Conservation (phyloP, 352 stramenopile species). For the Elongisporangium prolatum region DNA sequence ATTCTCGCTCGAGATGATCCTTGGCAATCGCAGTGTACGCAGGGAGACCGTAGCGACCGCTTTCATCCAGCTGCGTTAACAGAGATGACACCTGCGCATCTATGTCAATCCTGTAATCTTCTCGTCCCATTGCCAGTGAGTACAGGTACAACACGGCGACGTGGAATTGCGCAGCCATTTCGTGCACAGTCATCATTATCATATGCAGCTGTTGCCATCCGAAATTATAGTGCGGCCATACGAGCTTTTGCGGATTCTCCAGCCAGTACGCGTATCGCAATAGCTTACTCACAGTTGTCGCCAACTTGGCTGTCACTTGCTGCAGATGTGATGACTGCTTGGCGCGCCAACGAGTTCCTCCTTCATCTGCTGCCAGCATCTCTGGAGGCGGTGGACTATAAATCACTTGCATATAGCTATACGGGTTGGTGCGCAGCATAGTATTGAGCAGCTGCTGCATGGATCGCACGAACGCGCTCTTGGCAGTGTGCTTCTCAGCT, state of each 20-base stretch:
- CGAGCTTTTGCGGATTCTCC: constrained; percentile 9
- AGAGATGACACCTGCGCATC: background rate
- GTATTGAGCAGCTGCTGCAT: constrained; percentile 29
- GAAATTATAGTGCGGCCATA: constrained; percentile 5
- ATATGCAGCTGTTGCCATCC: constrained; percentile 23
- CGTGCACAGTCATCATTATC: constrained; percentile 18
- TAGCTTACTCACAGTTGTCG: constrained; percentile 17
- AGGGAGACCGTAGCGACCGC: constrained; percentile 12
- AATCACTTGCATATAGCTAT: constrained; percentile 36
- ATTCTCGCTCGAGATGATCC: constrained; percentile 31
- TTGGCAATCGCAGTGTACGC: constrained; percentile 5
- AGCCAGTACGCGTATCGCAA: constrained; percentile 18
- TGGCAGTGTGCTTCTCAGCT: constrained; percentile 1
- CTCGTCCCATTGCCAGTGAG: constrained; percentile 32
- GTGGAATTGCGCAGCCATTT: constrained; percentile 34
- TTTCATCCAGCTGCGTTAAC: constrained; percentile 1
- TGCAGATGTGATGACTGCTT: constrained; percentile 14
- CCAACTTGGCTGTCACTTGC: constrained; percentile 17
- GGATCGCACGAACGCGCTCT: constrained; percentile 12
- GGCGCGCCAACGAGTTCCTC: constrained; percentile 11
- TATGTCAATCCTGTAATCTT: background rate
- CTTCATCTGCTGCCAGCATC: constrained; percentile 2
- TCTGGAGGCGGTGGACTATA: constrained; percentile 26
- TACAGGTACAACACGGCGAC: constrained; percentile 41
- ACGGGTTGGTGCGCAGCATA: constrained; percentile 26